Percentiles rank a stretch among this genome's conserved stretches.
These are phyloP conservation scores for Aspergillus egyptiacus DNA, from an alignment of 495 filamentous ascomycete genomes.

Conservation along the genomic window DNA sequence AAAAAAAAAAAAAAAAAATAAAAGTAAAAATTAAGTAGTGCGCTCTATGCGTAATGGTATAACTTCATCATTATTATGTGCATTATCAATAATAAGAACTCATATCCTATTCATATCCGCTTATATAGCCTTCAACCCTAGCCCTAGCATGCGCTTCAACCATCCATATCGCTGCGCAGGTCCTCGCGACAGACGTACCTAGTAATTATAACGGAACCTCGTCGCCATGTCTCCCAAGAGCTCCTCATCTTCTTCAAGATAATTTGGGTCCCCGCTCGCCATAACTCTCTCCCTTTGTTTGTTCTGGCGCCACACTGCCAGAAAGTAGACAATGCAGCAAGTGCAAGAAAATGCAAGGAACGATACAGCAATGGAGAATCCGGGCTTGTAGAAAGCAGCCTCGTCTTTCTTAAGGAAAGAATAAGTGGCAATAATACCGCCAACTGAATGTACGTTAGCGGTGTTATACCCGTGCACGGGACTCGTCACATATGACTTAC, in stretches of 20 bases:
- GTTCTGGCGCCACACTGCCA: conserved; percentile 60
- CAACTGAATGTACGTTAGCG: conserved; percentile 31
- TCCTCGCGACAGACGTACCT: not conserved
- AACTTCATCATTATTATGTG: not conserved
- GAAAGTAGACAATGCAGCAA: conserved; percentile 55
- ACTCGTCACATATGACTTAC: conserved; percentile 35
- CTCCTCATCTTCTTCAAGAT: conserved; percentile 28
- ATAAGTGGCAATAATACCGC: conserved; percentile 87
- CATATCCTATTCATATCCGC: not conserved
- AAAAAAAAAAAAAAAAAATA: too few relatives aligned
- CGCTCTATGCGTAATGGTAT: not conserved
- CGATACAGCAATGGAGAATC: conserved; percentile 71
- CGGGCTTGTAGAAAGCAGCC: conserved; percentile 55
- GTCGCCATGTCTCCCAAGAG: conserved; percentile 36
- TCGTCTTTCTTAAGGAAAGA: conserved; percentile 68
- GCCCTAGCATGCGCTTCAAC: not conserved
- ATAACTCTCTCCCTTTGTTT: conserved; percentile 44
- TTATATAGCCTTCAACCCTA: conserved; percentile 9
- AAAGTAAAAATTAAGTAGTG: too few relatives aligned
- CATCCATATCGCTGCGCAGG: not conserved
- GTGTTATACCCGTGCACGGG: conserved; percentile 29
- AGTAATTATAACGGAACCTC: conserved; percentile 39
- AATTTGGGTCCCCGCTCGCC: conserved; percentile 17
- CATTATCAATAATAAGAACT: not conserved
- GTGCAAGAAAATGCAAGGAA: conserved; percentile 64